phyloP scores from a whole-genome alignment of 225 moss, liverwort and hornwort species.

The Physcomitrium patens region DNA sequence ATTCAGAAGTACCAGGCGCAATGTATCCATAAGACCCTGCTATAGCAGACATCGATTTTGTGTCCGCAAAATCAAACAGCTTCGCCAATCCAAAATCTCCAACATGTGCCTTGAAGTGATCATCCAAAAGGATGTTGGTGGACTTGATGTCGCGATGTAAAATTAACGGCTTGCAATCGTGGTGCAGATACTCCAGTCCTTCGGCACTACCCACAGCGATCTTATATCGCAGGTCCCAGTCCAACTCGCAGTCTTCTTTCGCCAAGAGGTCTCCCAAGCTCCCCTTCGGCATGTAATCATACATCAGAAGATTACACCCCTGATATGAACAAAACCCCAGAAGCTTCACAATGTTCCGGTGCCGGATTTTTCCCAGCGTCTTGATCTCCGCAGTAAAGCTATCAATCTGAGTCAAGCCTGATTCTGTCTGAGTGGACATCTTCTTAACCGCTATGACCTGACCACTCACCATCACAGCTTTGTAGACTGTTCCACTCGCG shows the following conservation, averaged over 20 bases:
- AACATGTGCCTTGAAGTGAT: slow-evolving; percentile 57
- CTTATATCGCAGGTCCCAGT: slow-evolving; percentile 66
- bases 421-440: slow-evolving; percentile 53
- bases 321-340: slow-evolving; percentile 60
- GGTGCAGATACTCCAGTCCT: slow-evolving; percentile 62
- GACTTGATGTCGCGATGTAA: slow-evolving; percentile 67
- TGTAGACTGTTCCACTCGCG: slow-evolving; percentile 62
- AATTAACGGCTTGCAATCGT: slow-evolving; percentile 56
- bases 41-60: slow-evolving; percentile 56
- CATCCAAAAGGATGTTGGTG: slow-evolving; percentile 62
- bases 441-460: slow-evolving; percentile 66
- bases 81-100: slow-evolving; percentile 70
- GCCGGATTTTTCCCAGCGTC: slow-evolving; percentile 63
- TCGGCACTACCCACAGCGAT: slow-evolving; percentile 56
- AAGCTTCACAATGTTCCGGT: slow-evolving; percentile 67
- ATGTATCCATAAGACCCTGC: slow-evolving; percentile 72
- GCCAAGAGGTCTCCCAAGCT: slow-evolving; percentile 54
- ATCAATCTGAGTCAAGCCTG: slow-evolving; percentile 47
- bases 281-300: slow-evolving; percentile 63
- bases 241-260: slow-evolving; percentile 46
- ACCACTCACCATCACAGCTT: slow-evolving; percentile 58
- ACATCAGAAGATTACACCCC: slow-evolving; percentile 55
- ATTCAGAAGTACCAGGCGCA: slow-evolving; percentile 57
- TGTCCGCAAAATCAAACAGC: slow-evolving; percentile 56
- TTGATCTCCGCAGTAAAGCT: slow-evolving; percentile 64